Conservation (phyloP, 2,329 filamentous ascomycete genomes). For the Colletotrichum scovillei region DNA sequence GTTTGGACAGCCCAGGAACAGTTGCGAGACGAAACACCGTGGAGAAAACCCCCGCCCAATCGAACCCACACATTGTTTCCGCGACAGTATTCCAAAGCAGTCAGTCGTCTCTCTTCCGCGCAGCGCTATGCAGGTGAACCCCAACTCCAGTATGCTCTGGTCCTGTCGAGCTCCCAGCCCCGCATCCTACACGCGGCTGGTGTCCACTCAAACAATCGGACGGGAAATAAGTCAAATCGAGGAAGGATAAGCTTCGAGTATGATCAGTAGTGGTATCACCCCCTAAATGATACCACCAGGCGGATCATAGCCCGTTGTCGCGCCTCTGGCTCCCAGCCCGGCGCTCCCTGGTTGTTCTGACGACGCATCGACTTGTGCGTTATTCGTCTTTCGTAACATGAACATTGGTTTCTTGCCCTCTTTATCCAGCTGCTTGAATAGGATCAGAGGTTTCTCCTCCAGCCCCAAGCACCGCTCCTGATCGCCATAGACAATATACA, state of each 20-base stretch:
- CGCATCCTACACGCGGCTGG: slow-evolving; percentile 11
- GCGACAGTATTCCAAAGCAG: slow-evolving; percentile 33
- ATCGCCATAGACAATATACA: slow-evolving; percentile 99
- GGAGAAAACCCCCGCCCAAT: slow-evolving; percentile 24
- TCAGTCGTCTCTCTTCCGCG: slow-evolving; percentile 28
- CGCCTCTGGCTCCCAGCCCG: slow-evolving; percentile 58
- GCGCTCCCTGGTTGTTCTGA: slow-evolving; percentile 64
- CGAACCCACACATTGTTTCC: slow-evolving; percentile 28
- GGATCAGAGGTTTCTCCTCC: slow-evolving; percentile 91
- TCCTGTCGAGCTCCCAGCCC: slow-evolving; percentile 24
- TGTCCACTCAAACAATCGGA: slow-evolving; percentile 14
- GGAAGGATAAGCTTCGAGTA: slow-evolving; percentile 16
- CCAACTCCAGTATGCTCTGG: slow-evolving; percentile 34
- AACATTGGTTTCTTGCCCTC: slow-evolving; percentile 99
- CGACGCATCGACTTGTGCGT: slow-evolving; percentile 57
- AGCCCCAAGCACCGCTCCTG: slow-evolving; percentile 93
- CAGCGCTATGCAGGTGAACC: slow-evolving; percentile 36
- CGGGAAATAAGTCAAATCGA: slow-evolving; percentile 29
- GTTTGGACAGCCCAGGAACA: slow-evolving; percentile 28
- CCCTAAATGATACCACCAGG: slow-evolving; percentile 69
- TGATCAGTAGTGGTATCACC: slow-evolving; percentile 32
- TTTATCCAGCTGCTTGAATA: slow-evolving; percentile 97
- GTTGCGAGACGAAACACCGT: slow-evolving; percentile 33
- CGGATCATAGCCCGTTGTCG: slow-evolving; percentile 63
- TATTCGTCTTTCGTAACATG: slow-evolving; percentile 83